Conservation (phyloP, 148 eudicot species). For the Hydrangea macrophylla region DNA sequence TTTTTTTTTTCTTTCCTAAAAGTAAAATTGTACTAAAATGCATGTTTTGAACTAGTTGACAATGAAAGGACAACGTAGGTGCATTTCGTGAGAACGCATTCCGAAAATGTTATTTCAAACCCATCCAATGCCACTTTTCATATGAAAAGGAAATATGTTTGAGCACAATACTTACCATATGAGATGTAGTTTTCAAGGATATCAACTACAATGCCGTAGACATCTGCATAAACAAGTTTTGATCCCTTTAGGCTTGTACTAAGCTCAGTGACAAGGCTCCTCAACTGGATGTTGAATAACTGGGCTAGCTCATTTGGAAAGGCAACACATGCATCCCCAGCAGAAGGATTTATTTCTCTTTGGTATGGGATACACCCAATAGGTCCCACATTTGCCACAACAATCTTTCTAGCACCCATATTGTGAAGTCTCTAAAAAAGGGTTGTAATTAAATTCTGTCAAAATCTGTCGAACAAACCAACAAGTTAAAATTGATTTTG, state of each 20-base stretch:
- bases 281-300: conserved; percentile 49
- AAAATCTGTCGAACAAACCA: neutral
- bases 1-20: too few species aligned
- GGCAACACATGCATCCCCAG: conserved; percentile 49
- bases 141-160: too few species aligned
- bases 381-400: conserved; percentile 84
- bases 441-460: neutral
- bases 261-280: conserved; percentile 44
- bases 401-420: conserved; percentile 79
- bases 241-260: conserved; percentile 41
- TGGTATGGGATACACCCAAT: conserved; percentile 85
- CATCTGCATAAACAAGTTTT: conserved; percentile 61
- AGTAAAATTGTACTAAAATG: too few species aligned
- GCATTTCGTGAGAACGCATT: too few species aligned
- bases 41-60: too few species aligned
- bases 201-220: conserved; percentile 46
- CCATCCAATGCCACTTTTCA: too few species aligned
- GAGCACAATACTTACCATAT: conserved; percentile 48
- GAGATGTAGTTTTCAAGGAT: conserved; percentile 45
- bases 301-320: conserved; percentile 76
- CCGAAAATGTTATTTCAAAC: too few species aligned
- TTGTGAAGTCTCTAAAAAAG: conserved; percentile 58
- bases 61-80: too few species aligned
- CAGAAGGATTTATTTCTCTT: conserved; percentile 62
- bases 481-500: neutral